A percentile compares a stretch with the other conserved stretches of the same genome.
phyloP scores from a whole-genome alignment of 257 asterid species.

The Cruciata laevipes region DNA sequence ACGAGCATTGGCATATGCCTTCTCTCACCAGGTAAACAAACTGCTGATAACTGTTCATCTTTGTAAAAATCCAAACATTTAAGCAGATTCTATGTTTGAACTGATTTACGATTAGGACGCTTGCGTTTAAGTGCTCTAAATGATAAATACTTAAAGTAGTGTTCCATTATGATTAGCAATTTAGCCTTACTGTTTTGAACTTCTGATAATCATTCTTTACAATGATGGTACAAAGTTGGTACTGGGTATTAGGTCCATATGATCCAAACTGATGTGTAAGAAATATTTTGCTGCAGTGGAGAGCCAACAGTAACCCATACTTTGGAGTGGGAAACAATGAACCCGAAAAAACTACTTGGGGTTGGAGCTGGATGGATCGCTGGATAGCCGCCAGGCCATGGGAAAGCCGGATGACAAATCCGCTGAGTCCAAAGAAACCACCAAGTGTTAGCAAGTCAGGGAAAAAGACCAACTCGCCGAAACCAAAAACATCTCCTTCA shows the following conservation, averaged over 20 bases:
- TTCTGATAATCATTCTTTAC: background rate
- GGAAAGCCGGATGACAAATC: constrained; percentile 61
- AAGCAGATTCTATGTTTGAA: background rate
- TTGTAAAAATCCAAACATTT: background rate
- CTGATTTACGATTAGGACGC: too few relatives aligned
- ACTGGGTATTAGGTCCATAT: background rate
- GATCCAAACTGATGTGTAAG: constrained; percentile 1
- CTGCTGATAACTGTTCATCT: background rate
- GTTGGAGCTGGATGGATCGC: constrained; percentile 97
- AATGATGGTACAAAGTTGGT: too few relatives aligned
- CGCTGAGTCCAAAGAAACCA: constrained; percentile 48
- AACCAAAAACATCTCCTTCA: constrained; percentile 33
- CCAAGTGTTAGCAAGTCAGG: constrained; percentile 26
- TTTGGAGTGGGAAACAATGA: constrained; percentile 48
- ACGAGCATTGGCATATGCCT: constrained; percentile 92
- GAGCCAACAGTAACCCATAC: constrained; percentile 51
- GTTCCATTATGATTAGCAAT: background rate
- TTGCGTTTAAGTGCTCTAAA: background rate
- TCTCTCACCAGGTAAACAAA: constrained; percentile 69
- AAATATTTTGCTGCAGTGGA: constrained; percentile 59
- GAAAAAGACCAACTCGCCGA: constrained; percentile 35
- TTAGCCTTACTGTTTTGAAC: background rate
- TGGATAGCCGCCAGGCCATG: constrained; percentile 98
- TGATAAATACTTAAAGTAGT: too few relatives aligned
- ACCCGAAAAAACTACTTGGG: constrained; percentile 69